These are phyloP conservation scores for Emericellopsis cladophorae DNA, from an alignment of 2,329 filamentous ascomycete species.

Conservation along the genomic window DNA sequence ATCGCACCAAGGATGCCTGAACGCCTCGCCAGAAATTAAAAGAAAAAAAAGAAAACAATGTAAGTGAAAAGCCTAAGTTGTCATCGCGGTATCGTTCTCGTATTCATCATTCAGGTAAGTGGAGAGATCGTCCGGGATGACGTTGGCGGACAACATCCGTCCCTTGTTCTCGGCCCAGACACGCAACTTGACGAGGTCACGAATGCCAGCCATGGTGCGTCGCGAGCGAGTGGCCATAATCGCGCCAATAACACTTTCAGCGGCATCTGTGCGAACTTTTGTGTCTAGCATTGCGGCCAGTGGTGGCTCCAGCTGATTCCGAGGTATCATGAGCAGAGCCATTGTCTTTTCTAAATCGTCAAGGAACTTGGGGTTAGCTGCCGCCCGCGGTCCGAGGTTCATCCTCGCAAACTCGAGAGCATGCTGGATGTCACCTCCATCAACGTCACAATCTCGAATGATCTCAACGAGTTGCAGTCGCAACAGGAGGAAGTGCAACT, in stretches of 20 bases:
- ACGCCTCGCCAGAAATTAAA: too few species aligned
- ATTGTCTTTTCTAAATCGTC: slow-evolving; percentile 86
- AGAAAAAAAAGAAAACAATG: too few species aligned
- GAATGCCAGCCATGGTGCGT: slow-evolving; percentile 68
- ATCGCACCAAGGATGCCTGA: too few species aligned
- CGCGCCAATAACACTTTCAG: slow-evolving; percentile 77
- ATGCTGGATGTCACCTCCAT: slow-evolving; percentile 59
- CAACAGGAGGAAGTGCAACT: slow-evolving; percentile 79
- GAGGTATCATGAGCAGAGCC: slow-evolving; percentile 77
- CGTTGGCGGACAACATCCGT: not conserved
- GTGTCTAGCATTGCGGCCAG: slow-evolving; percentile 69
- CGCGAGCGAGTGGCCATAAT: slow-evolving; percentile 64
- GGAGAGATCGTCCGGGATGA: not conserved
- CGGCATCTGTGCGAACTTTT: slow-evolving; percentile 69
- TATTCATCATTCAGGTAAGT: too few species aligned
- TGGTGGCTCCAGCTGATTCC: slow-evolving; percentile 65
- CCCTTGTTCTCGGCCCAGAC: slow-evolving; percentile 62
- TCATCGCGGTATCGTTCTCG: too few species aligned
- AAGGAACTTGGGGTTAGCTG: slow-evolving; percentile 69
- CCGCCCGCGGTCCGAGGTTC: slow-evolving; percentile 76
- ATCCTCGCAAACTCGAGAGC: slow-evolving; percentile 80
- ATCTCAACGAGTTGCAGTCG: slow-evolving; percentile 89
- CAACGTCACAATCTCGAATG: slow-evolving; percentile 62
- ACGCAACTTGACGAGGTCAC: slow-evolving; percentile 67
- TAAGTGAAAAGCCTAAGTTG: too few species aligned